Percentiles rank a stretch among this genome's conserved stretches.
Evolutionary conservation across 805 yeast genomes (phyloP).

Genomic region (Candida adriatica): DNA sequence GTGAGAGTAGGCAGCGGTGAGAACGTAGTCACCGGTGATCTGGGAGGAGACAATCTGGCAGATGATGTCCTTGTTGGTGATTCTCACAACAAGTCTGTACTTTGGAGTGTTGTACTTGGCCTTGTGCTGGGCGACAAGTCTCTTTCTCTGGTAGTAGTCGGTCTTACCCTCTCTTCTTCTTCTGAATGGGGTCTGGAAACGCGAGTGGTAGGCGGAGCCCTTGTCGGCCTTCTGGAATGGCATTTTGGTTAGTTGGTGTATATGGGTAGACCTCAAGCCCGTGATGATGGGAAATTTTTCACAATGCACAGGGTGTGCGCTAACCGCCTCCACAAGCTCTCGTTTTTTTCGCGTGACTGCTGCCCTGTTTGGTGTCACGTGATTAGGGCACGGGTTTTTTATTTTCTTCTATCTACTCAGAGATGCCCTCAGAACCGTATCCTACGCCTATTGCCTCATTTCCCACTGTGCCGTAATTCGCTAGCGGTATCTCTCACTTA

Average conservation of each 20-base stretch:
- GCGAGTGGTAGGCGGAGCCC: slow-evolving; percentile 94
- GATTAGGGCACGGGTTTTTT: no score
- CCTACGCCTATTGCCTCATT: no score
- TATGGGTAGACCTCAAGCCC: not conserved
- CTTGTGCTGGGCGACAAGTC: slow-evolving; percentile 99
- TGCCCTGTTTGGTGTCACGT: no score
- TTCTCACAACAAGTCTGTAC: slow-evolving; percentile 98
- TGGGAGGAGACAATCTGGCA: slow-evolving; percentile 96
- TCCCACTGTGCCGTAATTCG: no score
- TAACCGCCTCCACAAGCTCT: no score
- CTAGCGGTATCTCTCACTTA: no score
- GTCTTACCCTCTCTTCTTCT: slow-evolving; percentile 99
- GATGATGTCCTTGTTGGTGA: slow-evolving; percentile 99
- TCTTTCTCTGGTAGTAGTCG: slow-evolving; percentile 99
- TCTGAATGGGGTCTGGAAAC: slow-evolving; percentile 99
- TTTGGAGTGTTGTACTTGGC: slow-evolving; percentile 99
- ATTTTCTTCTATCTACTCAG: no score
- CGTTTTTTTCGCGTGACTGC: no score
- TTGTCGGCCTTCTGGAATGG: slow-evolving; percentile 66
- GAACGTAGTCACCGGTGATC: slow-evolving; percentile 93
- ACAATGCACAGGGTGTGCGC: no score
- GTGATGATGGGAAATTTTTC: not conserved
- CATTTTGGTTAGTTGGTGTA: slow-evolving; percentile 39
- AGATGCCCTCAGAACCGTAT: no score
- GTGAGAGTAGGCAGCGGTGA: slow-evolving; percentile 97